phyloP scores from a whole-genome alignment of 2,329 filamentous ascomycete species.

The Chalaropsis ovoidea region DNA sequence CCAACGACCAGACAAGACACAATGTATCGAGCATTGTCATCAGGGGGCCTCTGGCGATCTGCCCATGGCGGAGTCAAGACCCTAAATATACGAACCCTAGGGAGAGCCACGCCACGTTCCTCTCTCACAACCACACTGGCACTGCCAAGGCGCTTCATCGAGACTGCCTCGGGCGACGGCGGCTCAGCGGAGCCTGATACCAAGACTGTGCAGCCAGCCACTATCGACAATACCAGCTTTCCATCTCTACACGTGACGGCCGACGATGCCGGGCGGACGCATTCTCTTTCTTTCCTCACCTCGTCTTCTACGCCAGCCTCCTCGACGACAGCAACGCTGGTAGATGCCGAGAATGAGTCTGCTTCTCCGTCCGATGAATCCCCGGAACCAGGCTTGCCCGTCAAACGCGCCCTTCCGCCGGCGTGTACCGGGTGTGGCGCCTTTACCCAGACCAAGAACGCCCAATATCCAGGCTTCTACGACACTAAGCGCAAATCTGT shows the following conservation, averaged over 20 bases:
- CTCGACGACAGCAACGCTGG: background rate
- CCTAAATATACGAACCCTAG: background rate
- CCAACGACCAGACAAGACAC: background rate
- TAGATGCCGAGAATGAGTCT: background rate
- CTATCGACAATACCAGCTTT: background rate
- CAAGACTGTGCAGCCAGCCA: background rate
- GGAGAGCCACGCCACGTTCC: background rate
- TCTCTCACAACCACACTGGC: background rate
- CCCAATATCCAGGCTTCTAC: constrained; percentile 48
- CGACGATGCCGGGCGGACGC: background rate
- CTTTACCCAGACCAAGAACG: constrained; percentile 46
- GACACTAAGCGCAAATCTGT: constrained; percentile 43
- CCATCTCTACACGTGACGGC: background rate
- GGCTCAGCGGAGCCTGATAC: background rate
- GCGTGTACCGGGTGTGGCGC: constrained; percentile 58
- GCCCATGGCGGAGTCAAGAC: background rate
- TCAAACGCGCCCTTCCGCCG: constrained; percentile 38
- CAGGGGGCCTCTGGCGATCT: constrained; percentile 17
- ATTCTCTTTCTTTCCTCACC: background rate
- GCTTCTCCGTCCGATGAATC: background rate
- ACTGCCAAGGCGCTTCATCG: background rate
- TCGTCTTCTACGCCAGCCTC: background rate
- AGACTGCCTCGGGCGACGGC: background rate
- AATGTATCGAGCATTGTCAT: constrained; percentile 24
- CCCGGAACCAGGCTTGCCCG: background rate